A percentile compares a stretch with the other conserved stretches of the same genome.
phyloP scores from a whole-genome alignment of 192 early-diverging fungal species.

The Backusella tarrabulga region DNA sequence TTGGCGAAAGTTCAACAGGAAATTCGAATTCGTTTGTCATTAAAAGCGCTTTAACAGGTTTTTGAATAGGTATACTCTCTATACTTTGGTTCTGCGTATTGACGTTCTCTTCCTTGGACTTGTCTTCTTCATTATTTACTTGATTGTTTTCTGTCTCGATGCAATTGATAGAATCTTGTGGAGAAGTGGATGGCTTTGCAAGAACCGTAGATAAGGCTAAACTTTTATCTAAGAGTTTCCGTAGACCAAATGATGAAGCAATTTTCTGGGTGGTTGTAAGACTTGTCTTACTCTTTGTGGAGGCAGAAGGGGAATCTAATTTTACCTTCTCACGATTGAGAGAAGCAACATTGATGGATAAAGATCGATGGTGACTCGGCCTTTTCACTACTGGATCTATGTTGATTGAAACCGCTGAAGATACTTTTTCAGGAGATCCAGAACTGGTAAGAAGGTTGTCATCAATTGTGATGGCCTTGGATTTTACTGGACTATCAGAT shows the following conservation, averaged over 20 bases:
- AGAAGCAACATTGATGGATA: conserved; percentile 1
- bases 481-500: neutral
- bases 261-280: neutral
- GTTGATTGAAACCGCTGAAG: neutral
- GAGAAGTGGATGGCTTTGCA: neutral
- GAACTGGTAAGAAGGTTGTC: neutral
- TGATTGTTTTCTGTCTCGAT: neutral
- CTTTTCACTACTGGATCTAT: neutral
- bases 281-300: neutral
- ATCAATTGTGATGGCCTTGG: neutral
- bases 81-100: neutral
- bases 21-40: neutral
- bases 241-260: neutral
- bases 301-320: neutral
- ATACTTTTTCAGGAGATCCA: neutral
- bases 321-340: neutral
- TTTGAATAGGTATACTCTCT: neutral
- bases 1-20: neutral
- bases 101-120: no score
- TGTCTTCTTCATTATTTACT: neutral
- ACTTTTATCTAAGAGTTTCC: neutral
- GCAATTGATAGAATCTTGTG: neutral
- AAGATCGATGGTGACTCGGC: neutral
- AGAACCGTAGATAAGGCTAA: neutral
- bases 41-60: neutral